These are phyloP conservation scores for Pythium brachiatum DNA, from an alignment of 352 stramenopile genomes.

Conservation along the genomic window DNA sequence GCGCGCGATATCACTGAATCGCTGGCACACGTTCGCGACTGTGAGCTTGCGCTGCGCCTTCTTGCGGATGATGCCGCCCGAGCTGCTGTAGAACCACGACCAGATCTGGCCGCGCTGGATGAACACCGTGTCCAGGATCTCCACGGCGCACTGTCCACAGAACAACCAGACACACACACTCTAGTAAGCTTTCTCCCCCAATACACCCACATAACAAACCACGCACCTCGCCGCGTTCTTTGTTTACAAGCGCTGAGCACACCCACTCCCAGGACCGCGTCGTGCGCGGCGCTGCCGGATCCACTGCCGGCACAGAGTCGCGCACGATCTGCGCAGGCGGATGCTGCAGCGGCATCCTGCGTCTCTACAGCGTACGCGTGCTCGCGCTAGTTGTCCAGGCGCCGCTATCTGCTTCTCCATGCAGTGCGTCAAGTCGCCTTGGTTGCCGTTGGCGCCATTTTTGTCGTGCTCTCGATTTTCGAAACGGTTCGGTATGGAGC, in stretches of 20 bases:
- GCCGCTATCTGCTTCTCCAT: too few species aligned
- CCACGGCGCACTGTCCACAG: conserved; percentile 34
- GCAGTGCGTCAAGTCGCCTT: neutral
- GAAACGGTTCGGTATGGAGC: conserved; percentile 6
- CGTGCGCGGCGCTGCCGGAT: conserved; percentile 49
- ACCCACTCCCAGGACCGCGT: conserved; percentile 67
- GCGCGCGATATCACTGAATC: conserved; percentile 34
- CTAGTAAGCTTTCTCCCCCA: neutral
- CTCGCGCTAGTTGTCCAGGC: neutral
- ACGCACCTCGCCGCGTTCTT: conserved; percentile 49
- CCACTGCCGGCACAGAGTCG: conserved; percentile 47
- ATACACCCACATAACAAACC: neutral
- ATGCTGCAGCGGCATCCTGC: conserved; percentile 17
- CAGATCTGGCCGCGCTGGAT: conserved; percentile 76
- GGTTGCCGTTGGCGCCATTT: conserved; percentile 9
- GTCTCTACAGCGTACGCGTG: neutral
- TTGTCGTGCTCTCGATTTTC: neutral
- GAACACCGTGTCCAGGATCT: conserved; percentile 71
- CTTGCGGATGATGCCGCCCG: conserved; percentile 50
- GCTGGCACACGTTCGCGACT: conserved; percentile 36
- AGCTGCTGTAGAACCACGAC: conserved; percentile 69
- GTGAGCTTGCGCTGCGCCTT: conserved; percentile 55
- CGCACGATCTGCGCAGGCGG: conserved; percentile 47
- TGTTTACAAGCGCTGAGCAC: conserved; percentile 56
- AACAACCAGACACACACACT: neutral